phyloP scores from a whole-genome alignment of 345 rosid species.

The Turnera subulata region DNA sequence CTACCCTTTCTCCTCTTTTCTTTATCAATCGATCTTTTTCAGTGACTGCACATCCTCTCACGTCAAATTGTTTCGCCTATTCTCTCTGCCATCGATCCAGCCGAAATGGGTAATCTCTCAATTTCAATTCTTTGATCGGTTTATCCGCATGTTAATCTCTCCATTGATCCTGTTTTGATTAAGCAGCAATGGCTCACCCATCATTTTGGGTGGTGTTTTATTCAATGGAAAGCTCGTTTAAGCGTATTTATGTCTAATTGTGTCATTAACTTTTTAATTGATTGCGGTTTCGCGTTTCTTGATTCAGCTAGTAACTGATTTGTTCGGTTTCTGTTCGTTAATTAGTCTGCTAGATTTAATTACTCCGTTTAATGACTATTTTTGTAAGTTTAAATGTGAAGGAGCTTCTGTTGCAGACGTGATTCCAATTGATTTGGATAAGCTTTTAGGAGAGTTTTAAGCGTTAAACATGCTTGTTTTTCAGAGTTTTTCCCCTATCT shows the following conservation, averaged over 20 bases:
- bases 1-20: background rate
- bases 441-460: background rate
- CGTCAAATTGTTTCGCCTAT: constrained; percentile 10
- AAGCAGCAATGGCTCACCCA: no score
- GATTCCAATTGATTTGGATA: no score
- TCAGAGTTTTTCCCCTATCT: background rate
- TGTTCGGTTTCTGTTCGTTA: background rate
- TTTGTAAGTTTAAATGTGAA: no score
- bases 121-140: constrained; percentile 14
- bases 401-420: no score
- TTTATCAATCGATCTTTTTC: background rate
- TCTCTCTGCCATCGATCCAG: constrained; percentile 10
- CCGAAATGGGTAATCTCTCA: constrained; percentile 25
- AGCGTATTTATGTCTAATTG: background rate
- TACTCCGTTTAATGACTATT: no score
- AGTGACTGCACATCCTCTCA: constrained; percentile 2
- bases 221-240: no score
- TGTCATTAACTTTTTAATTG: background rate
- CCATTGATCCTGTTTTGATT: background rate
- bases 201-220: no score
- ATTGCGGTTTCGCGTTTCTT: constrained; percentile 3
- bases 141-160: constrained; percentile 2
- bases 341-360: no score
- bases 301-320: background rate
- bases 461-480: background rate